Base-by-base conservation (phyloP, 208 protist species). In the Spironucleus salmonicida region DNA sequence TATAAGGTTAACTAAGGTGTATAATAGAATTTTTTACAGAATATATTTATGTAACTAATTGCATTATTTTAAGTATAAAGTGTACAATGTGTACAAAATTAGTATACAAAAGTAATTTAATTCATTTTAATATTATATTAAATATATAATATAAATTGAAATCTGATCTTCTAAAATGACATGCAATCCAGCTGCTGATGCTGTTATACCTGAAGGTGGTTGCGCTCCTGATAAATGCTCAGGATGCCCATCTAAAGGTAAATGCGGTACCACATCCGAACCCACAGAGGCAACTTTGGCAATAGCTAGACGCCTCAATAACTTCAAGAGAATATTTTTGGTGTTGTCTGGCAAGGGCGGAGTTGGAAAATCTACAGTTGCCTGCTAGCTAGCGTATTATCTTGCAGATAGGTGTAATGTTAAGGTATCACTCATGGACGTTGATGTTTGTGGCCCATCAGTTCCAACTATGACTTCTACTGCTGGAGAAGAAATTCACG, bases 311-410 rank as follows among this genome's bases (percentile, higher is more conserved):
- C 58, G 76, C n/a, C 82, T 95, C 67, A 30, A 58, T 57, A 75
- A 67, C 29, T 91, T 98, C 29, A 88, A 91, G 75, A 81, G 96
- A 78, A 98, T 95, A 75, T 81, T 99, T 58, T 85, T 99, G 9
- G 90, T 99, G 57, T 85, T 99, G 9, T 96, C 91, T 39, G 97
- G 97, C 30, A 99, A 99, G 78, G 96, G 94, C 26, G 87, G 90
- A 15, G 94, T 98, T 0, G 95, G 95, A 9, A 98, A 98, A 80
- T 95, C 88, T 26, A 98, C 95, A 13, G 87, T 98, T 19, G 88
- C 94, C 29, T 87, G 91, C 62, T 93, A 98, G 85, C 84, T 99
- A 2, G 92, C 92, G 15, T 88, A 93, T 49, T 80, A 86, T 2
- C 78, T 98, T 0, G 82, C 89, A n/a, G 19, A 40, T 9, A 49